Evolutionary conservation across 2,329 filamentous ascomycete species (phyloP).

Genomic region (Triangularia verruculosa): DNA sequence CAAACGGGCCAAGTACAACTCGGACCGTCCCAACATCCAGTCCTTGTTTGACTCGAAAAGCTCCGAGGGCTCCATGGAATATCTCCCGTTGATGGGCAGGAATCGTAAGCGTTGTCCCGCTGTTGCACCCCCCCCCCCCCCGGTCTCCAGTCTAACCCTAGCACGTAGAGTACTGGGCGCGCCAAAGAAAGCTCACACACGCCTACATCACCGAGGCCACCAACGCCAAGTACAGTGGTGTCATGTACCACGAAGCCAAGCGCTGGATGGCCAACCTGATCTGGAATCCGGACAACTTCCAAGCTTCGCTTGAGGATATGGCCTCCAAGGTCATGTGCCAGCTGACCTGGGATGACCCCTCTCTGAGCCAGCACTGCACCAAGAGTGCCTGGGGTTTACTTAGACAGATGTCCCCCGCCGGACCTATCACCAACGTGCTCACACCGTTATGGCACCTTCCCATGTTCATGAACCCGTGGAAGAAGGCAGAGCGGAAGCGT

Average conservation of each 20-base stretch:
- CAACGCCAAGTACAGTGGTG: conserved; percentile 34
- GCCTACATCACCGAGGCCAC: conserved; percentile 44
- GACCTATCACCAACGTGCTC: conserved; percentile 55
- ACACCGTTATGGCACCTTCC: conserved; percentile 54
- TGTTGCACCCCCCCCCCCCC: neutral
- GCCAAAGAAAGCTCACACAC: conserved; percentile 52
- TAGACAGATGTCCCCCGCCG: conserved; percentile 56
- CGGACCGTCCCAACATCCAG: conserved; percentile 46
- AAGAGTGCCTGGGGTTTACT: conserved; percentile 54
- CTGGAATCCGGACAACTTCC: conserved; percentile 49
- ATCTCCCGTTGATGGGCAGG: conserved; percentile 54
- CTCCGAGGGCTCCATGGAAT: conserved; percentile 53
- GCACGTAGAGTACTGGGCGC: conserved; percentile 48
- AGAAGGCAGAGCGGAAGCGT: conserved; percentile 48
- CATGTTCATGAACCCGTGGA: conserved; percentile 51
- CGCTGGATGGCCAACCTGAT: conserved; percentile 49
- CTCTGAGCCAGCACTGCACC: conserved; percentile 46
- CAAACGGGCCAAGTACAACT: conserved; percentile 50
- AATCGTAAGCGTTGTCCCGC: conserved; percentile 35
- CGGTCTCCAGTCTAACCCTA: conserved; percentile 30
- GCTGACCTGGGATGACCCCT: conserved; percentile 52
- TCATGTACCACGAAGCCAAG: conserved; percentile 53
- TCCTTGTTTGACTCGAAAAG: conserved; percentile 55
- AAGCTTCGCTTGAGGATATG: conserved; percentile 53
- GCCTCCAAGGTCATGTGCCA: conserved; percentile 55